Conservation (phyloP, 2,329 filamentous ascomycete species). For the Alternaria hordeiaustralica region DNA sequence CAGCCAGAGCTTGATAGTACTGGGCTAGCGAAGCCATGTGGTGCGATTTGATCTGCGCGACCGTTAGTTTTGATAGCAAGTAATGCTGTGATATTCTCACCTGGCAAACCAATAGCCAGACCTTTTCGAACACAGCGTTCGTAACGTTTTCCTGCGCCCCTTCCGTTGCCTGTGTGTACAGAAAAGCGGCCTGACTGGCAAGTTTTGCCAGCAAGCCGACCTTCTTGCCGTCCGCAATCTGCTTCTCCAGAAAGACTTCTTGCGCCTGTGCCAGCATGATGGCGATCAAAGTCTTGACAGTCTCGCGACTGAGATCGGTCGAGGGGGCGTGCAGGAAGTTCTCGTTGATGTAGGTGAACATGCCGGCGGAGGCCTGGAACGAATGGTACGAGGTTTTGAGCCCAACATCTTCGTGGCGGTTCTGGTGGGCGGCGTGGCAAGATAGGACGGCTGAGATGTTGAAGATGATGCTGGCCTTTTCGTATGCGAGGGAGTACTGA, state of each 20-base stretch:
- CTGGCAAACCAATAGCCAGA: slow-evolving; percentile 85
- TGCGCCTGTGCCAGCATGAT: slow-evolving; percentile 96
- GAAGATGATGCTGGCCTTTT: slow-evolving; percentile 99
- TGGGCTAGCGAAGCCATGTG: slow-evolving; percentile 86
- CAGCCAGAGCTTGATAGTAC: slow-evolving; percentile 90
- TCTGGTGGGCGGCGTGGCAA: slow-evolving; percentile 92
- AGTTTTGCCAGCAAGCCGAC: slow-evolving; percentile 89
- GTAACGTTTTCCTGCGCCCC: slow-evolving; percentile 91
- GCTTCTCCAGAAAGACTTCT: slow-evolving; percentile 97
- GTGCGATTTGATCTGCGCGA: slow-evolving; percentile 72
- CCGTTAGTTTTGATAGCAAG: slow-evolving; percentile 8
- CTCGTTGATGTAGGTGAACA: slow-evolving; percentile 99
- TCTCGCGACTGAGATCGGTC: slow-evolving; percentile 93
- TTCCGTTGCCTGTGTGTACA: slow-evolving; percentile 87
- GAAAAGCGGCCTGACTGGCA: slow-evolving; percentile 84
- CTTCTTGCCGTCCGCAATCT: slow-evolving; percentile 91
- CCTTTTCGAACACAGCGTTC: slow-evolving; percentile 90
- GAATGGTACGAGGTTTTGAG: slow-evolving; percentile 98
- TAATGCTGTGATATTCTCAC: slow-evolving; percentile 53
- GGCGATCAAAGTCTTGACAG: slow-evolving; percentile 90
- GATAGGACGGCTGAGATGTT: slow-evolving; percentile 98
- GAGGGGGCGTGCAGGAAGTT: slow-evolving; percentile 98
- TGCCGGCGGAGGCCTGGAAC: slow-evolving; percentile 96
- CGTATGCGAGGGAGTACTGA: slow-evolving; percentile 95
- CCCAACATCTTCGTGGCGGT: slow-evolving; percentile 87